A percentile compares a stretch with the other conserved stretches of the same genome.
These are phyloP conservation scores for Diaporthe sp. DNA, from an alignment of 2,329 filamentous ascomycete species.

Conservation along the genomic window DNA sequence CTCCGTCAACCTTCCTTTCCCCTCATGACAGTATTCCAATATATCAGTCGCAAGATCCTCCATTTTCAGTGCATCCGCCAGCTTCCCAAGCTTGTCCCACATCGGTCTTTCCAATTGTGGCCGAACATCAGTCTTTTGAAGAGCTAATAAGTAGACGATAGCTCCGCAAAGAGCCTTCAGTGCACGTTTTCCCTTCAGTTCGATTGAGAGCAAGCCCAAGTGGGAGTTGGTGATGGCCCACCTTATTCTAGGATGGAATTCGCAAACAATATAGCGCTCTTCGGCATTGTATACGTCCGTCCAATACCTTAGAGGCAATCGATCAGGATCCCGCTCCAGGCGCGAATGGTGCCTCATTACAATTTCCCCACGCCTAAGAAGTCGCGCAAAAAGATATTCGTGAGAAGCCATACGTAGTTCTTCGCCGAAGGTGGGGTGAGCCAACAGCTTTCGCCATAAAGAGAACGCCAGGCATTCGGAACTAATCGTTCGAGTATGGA, in stretches of 20 bases:
- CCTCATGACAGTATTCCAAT: too few relatives aligned
- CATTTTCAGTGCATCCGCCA: background rate
- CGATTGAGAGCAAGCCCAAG: background rate
- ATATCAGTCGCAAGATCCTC: background rate
- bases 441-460: background rate
- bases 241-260: background rate
- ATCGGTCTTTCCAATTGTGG: background rate
- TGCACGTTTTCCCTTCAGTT: background rate
- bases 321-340: background rate
- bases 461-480: background rate
- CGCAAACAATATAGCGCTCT: background rate
- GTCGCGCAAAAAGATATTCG: too few relatives aligned
- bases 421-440: background rate
- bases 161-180: background rate
- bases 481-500: background rate
- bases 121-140: background rate
- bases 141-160: background rate
- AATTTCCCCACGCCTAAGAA: too few relatives aligned
- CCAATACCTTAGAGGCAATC: background rate
- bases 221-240: background rate
- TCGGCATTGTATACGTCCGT: background rate
- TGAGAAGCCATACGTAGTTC: background rate
- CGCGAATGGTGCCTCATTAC: too few relatives aligned
- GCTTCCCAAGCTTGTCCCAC: background rate
- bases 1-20: too few relatives aligned